Percentiles rank a stretch among this genome's conserved stretches.
Conservation (phyloP, 140 eudicot genomes). For the Artemisia princeps region DNA sequence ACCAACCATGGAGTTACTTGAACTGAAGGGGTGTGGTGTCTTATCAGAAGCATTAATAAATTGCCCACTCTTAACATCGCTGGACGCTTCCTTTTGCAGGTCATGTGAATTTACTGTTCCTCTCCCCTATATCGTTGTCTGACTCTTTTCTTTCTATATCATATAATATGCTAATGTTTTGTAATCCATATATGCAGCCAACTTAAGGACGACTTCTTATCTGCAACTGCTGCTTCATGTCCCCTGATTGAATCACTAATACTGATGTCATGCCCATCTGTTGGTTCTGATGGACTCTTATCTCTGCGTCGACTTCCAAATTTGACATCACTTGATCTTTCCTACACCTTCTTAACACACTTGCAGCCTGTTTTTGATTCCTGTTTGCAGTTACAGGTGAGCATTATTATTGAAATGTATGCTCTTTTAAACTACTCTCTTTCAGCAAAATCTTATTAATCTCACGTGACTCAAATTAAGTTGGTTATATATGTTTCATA, state of each 20-base stretch:
- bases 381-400: slow-evolving; percentile 69
- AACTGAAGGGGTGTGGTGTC: slow-evolving; percentile 94
- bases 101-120: slow-evolving; percentile 13
- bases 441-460: too few species aligned
- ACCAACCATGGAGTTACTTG: slow-evolving; percentile 75
- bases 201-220: slow-evolving; percentile 77
- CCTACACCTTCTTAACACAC: slow-evolving; percentile 79
- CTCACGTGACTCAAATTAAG: neutral
- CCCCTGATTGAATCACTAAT: slow-evolving; percentile 82
- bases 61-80: slow-evolving; percentile 76
- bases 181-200: slow-evolving; percentile 50
- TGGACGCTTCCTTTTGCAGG: slow-evolving; percentile 99
- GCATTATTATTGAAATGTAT: neutral
- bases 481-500: neutral
- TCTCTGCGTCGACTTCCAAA: slow-evolving; percentile 59
- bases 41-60: slow-evolving; percentile 71
- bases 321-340: slow-evolving; percentile 88
- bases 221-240: slow-evolving; percentile 88
- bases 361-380: slow-evolving; percentile 81
- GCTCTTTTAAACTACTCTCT: neutral
- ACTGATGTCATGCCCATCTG: slow-evolving; percentile 80
- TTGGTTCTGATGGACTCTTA: slow-evolving; percentile 75
- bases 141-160: neutral
- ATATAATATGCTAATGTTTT: slow-evolving; percentile 20
- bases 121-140: slow-evolving; percentile 2